Conservation (phyloP, 2,329 filamentous ascomycete genomes). For the Colletotrichum brevisporum region DNA sequence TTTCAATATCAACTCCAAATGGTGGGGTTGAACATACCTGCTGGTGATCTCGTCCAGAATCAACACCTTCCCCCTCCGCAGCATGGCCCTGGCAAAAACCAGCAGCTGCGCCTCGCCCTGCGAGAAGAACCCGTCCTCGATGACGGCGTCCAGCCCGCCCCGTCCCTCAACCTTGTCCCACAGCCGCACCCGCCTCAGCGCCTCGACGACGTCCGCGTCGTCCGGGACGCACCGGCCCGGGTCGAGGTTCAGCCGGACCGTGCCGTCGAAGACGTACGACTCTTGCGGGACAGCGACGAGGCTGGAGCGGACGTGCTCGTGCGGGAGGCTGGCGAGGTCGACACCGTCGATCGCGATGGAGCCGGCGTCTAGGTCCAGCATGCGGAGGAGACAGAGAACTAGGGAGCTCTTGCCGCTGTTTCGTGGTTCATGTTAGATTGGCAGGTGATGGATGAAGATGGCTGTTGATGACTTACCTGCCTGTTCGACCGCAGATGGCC, state of each 20-base stretch:
- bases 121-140: conserved; percentile 52
- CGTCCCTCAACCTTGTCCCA: conserved; percentile 55
- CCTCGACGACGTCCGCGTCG: conserved; percentile 58
- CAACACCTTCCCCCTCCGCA: conserved; percentile 55
- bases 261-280: conserved; percentile 62
- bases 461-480: conserved; percentile 39
- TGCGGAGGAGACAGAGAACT: conserved; percentile 55
- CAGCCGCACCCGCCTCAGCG: conserved; percentile 61
- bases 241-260: conserved; percentile 63
- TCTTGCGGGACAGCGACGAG: conserved; percentile 66
- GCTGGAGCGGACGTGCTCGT: conserved; percentile 45
- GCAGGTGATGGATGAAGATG: too few species aligned
- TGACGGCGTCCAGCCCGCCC: conserved; percentile 53
- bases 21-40: conserved; percentile 45
- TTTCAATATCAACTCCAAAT: too few species aligned
- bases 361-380: conserved; percentile 60
- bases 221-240: conserved; percentile 55
- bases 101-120: conserved; percentile 66
- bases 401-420: conserved; percentile 63
- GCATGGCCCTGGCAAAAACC: conserved; percentile 60
- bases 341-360: conserved; percentile 60
- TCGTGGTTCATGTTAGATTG: neutral
- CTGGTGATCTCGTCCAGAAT: conserved; percentile 60
- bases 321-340: conserved; percentile 49
- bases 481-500: conserved; percentile 44